phyloP scores from a whole-genome alignment of 176 grass and related monocot genomes.

The Neostapfia colusana region DNA sequence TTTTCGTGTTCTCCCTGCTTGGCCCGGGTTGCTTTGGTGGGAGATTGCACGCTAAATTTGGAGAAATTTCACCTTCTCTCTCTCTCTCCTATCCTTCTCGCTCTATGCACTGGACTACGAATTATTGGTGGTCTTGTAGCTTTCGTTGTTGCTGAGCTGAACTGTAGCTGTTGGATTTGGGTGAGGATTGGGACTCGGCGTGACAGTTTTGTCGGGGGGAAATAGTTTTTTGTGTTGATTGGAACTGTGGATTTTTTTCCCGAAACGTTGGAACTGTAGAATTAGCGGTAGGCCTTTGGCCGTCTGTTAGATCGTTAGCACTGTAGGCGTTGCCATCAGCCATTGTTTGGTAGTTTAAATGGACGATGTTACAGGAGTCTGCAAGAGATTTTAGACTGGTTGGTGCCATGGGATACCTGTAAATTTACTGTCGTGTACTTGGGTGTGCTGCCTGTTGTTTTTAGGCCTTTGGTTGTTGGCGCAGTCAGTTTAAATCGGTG shows the following conservation, averaged over 20 bases:
- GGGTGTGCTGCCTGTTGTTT: constrained; percentile 16
- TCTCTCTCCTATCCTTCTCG: background rate
- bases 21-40: too few relatives aligned
- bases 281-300: constrained; percentile 7
- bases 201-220: background rate
- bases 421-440: constrained; percentile 16
- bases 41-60: constrained; percentile 37
- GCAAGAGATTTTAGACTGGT: constrained; percentile 3
- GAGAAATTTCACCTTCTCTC: constrained; percentile 16
- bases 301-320: constrained; percentile 36
- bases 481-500: constrained; percentile 29
- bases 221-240: constrained; percentile 9
- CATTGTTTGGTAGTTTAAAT: constrained; percentile 28
- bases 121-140: constrained; percentile 5
- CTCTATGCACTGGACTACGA: background rate
- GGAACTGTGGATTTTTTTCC: constrained; percentile 32
- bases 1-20: too few relatives aligned
- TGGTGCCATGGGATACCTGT: constrained; percentile 22
- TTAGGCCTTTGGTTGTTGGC: constrained; percentile 17
- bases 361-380: constrained; percentile 8
- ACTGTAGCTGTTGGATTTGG: constrained; percentile 33
- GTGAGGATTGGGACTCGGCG: constrained; percentile 6
- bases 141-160: constrained; percentile 18
- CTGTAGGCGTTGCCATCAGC: constrained; percentile 30
- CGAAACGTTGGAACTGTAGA: constrained; percentile 39